Base-by-base conservation (phyloP, 164 flowering plant species). In the Tinospora cordifolia region DNA sequence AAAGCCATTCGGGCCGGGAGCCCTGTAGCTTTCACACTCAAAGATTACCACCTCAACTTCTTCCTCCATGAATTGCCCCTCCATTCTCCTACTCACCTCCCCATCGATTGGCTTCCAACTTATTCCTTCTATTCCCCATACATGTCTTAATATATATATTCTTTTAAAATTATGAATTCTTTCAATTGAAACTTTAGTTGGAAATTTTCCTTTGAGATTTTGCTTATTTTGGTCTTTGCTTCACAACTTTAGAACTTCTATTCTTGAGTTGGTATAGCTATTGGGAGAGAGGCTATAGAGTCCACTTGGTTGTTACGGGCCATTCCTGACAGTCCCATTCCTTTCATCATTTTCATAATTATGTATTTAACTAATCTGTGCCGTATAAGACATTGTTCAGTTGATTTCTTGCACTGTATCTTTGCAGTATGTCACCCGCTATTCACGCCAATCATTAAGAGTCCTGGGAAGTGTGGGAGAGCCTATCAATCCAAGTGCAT, bases 401-500 rank as follows among this genome's bases (percentile, higher is more conserved):
- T 69, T 64, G 24, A 39, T 47, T 44, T 19, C 38, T 38, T 22
- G 51, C 24, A 22, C 26, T 15, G 65, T 78, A n/a, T 57, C 47
- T 22, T 30, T 80, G 84, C 90, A 95, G 99, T 77, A 76, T 85
- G 98, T 95, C 58, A 88, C 82, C 14, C 85, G 89, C 41, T 85
- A 85, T 75, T 89, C 98, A 2, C 92, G 99, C 62, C 91, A 89
- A 79, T 95, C 98, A 21, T 81, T 95, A 69, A 84, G 99, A 70
- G 88, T 95, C 54, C 92, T 95, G 71, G 99, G 96, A 78, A 92
- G 98, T 79, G 99, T 90, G 14, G 98, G 99, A 15, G 99, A 95
- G 85, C 99, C 99, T 19, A 95, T 95, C 67, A 95, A 95, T 83
- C 99, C 99, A 72, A 91, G 91, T 75, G 97, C 99, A 74, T 95